Base-by-base conservation (phyloP, 768 basidiomycete species). In the Termitomyces sp. region DNA sequence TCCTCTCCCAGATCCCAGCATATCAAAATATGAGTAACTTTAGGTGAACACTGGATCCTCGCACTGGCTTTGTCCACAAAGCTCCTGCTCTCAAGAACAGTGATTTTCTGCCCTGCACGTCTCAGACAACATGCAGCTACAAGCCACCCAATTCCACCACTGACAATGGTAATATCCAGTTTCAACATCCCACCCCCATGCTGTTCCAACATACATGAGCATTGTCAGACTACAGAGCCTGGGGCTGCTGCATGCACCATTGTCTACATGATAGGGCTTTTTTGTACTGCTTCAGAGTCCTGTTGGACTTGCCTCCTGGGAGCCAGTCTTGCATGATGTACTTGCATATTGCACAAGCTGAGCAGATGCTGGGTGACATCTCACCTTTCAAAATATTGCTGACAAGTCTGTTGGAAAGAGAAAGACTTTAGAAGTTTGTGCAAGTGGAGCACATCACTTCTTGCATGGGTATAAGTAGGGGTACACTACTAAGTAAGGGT, bases 71-170 rank as follows among this genome's bases (percentile, higher is more conserved):
- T 80, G 1, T 73, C 70, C 15, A 79, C 68, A 3, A 61, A 54
- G 0, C 61, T 47, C 2, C 80, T 76, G 20, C 64, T 62, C 60
- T 83, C 81, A 37, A 83, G 68, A 50, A 82, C 68, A 31, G 78
- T 80, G 52, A 83, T 73, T 5, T 62, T 73, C 65, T 83, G 81
- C 1, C 81, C 81, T 0, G 76, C 74, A 20, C 71, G 69, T 3
- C 78, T 77, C 12, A 82, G 71, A 39, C 70, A 69, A 64, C 72
- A 75, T 7, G 79, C 81, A 1, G 77, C 73, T 2, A 78, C 63
- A 31, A 83, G 69, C 13, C 82, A 82, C 2, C 77, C 81, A 1
- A 83, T 70, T 13, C 82, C 82, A 45, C 77, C 78, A 5, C 81
- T 81, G 13, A 83, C 77, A 54, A 83, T 69, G 49, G 77, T 67